Conservation (phyloP, 2,329 filamentous ascomycete genomes). For the Fusarium oxysporum region DNA sequence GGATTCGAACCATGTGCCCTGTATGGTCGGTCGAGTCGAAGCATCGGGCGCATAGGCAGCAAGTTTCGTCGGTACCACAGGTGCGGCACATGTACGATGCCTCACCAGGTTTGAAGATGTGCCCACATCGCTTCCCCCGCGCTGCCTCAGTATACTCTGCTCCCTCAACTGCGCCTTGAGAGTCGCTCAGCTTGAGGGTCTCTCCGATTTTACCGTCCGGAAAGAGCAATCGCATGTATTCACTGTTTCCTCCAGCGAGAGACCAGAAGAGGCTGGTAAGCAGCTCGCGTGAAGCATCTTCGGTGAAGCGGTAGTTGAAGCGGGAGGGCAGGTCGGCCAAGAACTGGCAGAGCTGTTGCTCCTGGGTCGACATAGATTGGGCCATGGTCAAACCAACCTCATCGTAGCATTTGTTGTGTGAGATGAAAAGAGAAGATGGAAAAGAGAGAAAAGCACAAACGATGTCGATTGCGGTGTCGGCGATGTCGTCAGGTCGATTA, state of each 20-base stretch:
- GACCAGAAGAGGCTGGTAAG: conserved; percentile 87
- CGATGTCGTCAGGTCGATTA: conserved; percentile 42
- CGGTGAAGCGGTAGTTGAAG: conserved; percentile 80
- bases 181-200: conserved; percentile 83
- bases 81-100: conserved; percentile 95
- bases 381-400: conserved; percentile 59
- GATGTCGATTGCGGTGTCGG: conserved; percentile 31
- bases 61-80: conserved; percentile 94
- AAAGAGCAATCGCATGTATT: conserved; percentile 85
- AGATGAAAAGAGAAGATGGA: neutral
- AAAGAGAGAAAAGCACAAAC: conserved; percentile 14
- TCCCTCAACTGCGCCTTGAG: conserved; percentile 92
- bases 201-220: conserved; percentile 75
- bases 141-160: conserved; percentile 95
- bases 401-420: conserved; percentile 38
- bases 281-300: conserved; percentile 77
- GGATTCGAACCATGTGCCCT: conserved; percentile 90
- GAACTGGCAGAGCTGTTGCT: conserved; percentile 85
- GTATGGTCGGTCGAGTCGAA: conserved; percentile 96
- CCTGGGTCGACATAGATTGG: conserved; percentile 70
- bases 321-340: conserved; percentile 81
- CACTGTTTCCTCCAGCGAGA: conserved; percentile 78
- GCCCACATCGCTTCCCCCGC: conserved; percentile 92
- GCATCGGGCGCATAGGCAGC: conserved; percentile 91
- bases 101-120: conserved; percentile 96